Evolutionary conservation across 1,139 yeast genomes (phyloP).

Genomic region (Zygosaccharomyces pseudobailii): DNA sequence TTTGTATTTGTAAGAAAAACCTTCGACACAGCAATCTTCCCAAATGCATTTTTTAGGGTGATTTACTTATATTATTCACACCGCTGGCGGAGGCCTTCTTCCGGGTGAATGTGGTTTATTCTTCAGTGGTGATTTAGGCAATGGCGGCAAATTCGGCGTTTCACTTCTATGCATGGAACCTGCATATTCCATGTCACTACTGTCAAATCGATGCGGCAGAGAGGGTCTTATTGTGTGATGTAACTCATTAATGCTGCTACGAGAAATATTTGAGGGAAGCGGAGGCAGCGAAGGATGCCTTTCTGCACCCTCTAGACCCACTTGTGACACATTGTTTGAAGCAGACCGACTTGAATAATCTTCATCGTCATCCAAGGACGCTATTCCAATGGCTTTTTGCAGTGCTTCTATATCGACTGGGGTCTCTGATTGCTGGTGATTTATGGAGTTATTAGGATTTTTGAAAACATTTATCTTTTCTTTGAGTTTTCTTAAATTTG

Average conservation of each 20-base stretch:
- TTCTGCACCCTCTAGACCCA: not conserved
- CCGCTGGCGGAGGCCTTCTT: slow-evolving; percentile 28
- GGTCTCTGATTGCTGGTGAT: slow-evolving; percentile 13
- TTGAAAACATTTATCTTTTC: slow-evolving; percentile 34
- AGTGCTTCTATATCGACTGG: slow-evolving; percentile 33
- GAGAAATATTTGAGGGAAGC: slow-evolving; percentile 22
- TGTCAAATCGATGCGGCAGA: slow-evolving; percentile 19
- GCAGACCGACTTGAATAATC: slow-evolving; percentile 4
- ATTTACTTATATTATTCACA: slow-evolving; percentile 6
- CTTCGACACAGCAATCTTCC: not conserved
- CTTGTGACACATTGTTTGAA: not conserved
- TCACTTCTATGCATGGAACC: not conserved
- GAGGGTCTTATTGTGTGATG: slow-evolving; percentile 23
- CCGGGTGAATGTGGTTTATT: slow-evolving; percentile 21
- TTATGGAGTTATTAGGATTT: slow-evolving; percentile 23
- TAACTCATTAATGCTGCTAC: slow-evolving; percentile 3
- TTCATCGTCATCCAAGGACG: slow-evolving; percentile 14
- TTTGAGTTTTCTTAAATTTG: slow-evolving; percentile 32
- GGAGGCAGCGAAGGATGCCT: slow-evolving; percentile 30
- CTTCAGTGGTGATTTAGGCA: slow-evolving; percentile 22
- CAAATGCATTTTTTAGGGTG: too few relatives aligned
- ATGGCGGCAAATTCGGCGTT: slow-evolving; percentile 25
- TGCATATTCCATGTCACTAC: not conserved
- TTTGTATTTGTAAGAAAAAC: not conserved
- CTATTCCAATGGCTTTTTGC: slow-evolving; percentile 36